Evolutionary conservation across 2,329 filamentous ascomycete genomes (phyloP), one percentile per base, ranked within the genome.

Genomic region (Fusarium sarcochroum): DNA sequence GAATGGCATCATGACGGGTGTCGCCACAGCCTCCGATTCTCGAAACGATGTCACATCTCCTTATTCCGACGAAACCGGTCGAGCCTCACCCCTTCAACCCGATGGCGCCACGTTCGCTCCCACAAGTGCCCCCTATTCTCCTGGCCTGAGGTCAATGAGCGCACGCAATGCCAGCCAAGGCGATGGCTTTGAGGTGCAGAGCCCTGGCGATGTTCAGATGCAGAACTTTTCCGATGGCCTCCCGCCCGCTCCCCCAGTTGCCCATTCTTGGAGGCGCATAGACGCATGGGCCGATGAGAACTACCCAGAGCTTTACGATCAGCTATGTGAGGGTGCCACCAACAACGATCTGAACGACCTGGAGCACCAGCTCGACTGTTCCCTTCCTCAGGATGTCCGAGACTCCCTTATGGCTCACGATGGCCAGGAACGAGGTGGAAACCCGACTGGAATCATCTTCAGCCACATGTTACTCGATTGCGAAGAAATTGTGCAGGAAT

Each of bases 401-500:
- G 94, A 99, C 75, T 98, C 96, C 3, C 83, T 98, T 74, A 90
- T 92, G 83, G 80, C 93, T 53, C 96, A 99, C 79, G 96, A 99
- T 76, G 96, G 96, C n/a, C 96, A 99, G 80, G 96, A 99, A 81
- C 91, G 96, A 68, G 93, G 94, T 66, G 96, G 96, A 68, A 86
- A 87, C 58, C 96, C 96, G 1, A 98, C 95, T 0, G 96, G 96
- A 67, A 91, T 98, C 71, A 89, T 99, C 64, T 98, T 99, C 74
- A 89, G 94, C 63, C 91, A 89, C 77, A 99, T 99, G 96, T 83
- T 99, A 68, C 88, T 99, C 59, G 96, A 99, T 79, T 98, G 96
- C 76, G 96, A 99, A 80, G 96, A 99, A 77, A 97, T 99, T 72
- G 91, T 97, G 21, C 94, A 98, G 79, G 96, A 99, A 78, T 98